Evolutionary conservation across 768 basidiomycete genomes (phyloP), one percentile per base, ranked within the genome.

Genomic region (Pisolithus albus): DNA sequence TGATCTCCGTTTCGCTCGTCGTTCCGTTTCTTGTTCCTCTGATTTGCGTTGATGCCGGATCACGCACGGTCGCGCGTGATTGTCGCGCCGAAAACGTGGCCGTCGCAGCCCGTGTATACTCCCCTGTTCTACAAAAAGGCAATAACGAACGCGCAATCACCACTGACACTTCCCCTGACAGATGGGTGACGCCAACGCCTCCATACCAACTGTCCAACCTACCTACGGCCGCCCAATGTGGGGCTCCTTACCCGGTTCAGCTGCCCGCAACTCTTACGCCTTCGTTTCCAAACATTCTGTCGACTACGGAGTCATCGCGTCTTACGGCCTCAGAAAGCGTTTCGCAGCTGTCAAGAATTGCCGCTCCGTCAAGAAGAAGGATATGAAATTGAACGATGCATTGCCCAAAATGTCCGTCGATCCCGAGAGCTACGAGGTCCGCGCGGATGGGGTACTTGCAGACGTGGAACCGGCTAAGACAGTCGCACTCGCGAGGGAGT

Each of bases 171-270:
- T 21, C 46, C 41, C 26, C 45, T 45, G 15, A 21, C 58, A 94
- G 88, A 88, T 99, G 84, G 96, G 96, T 16, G 96, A 99, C 42
- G 88, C 95, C 0, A 98, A 97, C 67, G 96, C 79, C 1, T 94
- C 92, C 7, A 98, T 99, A 56, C 93, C 96, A 11, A 89, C 91
- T 2, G 91, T 99, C 0, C 93, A 98, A 64, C 96, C 96, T 0
- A 79, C 84, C 64, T 81, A 81, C 55, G 81, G 83, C 8, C 81
- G 85, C 41, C 92, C 91, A 1, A 98, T 98, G 96, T 99, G 94
- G 93, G 95, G 90, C 15, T 68, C 84, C 26, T 73, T 87, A 54
- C 74, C 92, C 0, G 71, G 75, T 2, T 83, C 91, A 2, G 95
- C 92, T 0, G 87, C 89, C 0, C 76, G 84, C 47, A 89, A 88